These are phyloP conservation scores for Eremochloa ophiuroides DNA, from an alignment of 176 grass and related monocot genomes.

Conservation along the genomic window DNA sequence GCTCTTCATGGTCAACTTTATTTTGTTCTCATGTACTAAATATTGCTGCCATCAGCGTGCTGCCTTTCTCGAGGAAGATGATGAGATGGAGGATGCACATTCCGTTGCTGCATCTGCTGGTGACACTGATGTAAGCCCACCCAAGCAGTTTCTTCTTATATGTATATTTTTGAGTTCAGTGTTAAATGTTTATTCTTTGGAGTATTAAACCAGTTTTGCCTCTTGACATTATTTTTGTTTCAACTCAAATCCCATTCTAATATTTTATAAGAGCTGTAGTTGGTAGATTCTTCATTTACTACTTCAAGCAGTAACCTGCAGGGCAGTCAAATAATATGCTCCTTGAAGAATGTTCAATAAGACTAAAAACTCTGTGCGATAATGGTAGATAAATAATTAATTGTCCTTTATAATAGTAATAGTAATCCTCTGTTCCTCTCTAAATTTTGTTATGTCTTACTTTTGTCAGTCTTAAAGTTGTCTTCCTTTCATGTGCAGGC, in stretches of 20 bases:
- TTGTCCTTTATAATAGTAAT: conserved; percentile 5
- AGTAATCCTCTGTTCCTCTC: neutral
- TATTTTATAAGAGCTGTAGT: neutral
- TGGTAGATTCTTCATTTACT: neutral
- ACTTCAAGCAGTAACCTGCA: neutral
- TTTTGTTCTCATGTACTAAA: neutral
- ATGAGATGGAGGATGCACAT: conserved; percentile 98
- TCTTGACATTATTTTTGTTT: neutral
- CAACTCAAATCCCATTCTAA: no score
- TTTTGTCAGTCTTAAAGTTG: conserved; percentile 10
- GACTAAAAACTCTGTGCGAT: neutral
- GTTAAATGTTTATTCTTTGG: neutral
- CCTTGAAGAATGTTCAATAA: neutral
- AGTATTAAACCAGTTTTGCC: neutral
- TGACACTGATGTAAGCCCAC: conserved; percentile 67
- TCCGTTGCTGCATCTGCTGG: conserved; percentile 74
- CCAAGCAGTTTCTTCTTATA: conserved; percentile 5
- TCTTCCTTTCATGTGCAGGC: conserved; percentile 42
- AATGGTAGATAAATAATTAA: neutral
- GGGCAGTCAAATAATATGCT: neutral
- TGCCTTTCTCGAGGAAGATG: conserved; percentile 78
- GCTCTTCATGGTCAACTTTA: neutral
- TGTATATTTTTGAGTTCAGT: neutral
- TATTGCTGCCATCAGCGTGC: conserved; percentile 65
- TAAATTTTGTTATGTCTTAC: neutral